Percentiles rank a stretch among this genome's conserved stretches.
phyloP scores from a whole-genome alignment of 2,329 filamentous ascomycete species.

The Neopestalotiopsis sp. region DNA sequence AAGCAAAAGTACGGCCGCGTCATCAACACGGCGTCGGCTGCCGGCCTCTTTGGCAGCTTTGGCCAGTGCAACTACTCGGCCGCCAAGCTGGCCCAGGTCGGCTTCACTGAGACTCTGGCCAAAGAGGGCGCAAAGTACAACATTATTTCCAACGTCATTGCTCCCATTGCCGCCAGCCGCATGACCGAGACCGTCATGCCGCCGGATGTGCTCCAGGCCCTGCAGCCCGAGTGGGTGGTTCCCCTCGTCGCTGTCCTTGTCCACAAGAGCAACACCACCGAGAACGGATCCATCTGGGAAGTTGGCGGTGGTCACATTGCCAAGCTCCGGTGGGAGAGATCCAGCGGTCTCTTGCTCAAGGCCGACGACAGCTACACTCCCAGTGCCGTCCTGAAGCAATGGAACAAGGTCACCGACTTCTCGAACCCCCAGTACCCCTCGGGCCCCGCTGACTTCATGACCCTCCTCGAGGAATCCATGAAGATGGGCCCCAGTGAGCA shows the following conservation, averaged over 20 bases:
- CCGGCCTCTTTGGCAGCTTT: constrained; percentile 93
- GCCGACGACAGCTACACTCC: constrained; percentile 88
- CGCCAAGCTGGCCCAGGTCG: constrained; percentile 92
- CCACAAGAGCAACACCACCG: constrained; percentile 81
- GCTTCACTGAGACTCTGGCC: constrained; percentile 96
- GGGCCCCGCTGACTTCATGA: constrained; percentile 87
- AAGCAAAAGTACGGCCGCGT: constrained; percentile 98
- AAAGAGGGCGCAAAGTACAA: constrained; percentile 99
- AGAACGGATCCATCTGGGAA: constrained; percentile 92
- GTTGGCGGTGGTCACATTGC: constrained; percentile 90
- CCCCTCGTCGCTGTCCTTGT: constrained; percentile 88
- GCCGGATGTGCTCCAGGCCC: constrained; percentile 82
- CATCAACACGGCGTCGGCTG: constrained; percentile 96
- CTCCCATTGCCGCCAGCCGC: constrained; percentile 91
- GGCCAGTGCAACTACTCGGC: constrained; percentile 98
- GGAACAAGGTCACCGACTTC: constrained; percentile 88
- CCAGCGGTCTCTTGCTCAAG: constrained; percentile 87
- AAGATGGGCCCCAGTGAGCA: constrained; percentile 75
- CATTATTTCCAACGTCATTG: constrained; percentile 93
- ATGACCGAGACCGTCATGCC: constrained; percentile 98
- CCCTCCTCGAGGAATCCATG: constrained; percentile 81
- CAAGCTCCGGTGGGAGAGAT: constrained; percentile 94
- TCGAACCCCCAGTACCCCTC: constrained; percentile 81
- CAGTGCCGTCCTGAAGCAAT: constrained; percentile 85
- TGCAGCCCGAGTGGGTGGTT: constrained; percentile 94